These are phyloP conservation scores for Arabidopsis arenosa DNA, from an alignment of 345 rosid species.

Conservation along the genomic window DNA sequence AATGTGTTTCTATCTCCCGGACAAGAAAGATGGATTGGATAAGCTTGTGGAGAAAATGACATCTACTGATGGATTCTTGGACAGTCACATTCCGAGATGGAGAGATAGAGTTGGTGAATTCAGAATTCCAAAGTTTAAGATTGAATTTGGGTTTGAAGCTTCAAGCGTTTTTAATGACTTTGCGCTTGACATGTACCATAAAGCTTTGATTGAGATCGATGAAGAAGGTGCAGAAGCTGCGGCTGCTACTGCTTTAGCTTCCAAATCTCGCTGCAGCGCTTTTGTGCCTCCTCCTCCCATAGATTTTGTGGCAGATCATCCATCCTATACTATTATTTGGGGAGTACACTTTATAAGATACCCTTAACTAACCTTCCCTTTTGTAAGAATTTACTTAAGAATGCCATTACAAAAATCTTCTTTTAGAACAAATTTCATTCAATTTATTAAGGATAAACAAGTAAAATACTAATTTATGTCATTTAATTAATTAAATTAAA, in stretches of 20 bases:
- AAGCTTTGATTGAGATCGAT: not conserved
- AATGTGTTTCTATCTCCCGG: constrained; percentile 12
- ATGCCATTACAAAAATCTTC: too few relatives aligned
- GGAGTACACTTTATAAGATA: too few relatives aligned
- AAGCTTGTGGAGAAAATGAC: not conserved
- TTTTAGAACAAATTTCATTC: too few relatives aligned
- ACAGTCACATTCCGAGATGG: not conserved
- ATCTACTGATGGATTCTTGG: constrained; percentile 29
- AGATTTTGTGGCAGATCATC: constrained; percentile 36
- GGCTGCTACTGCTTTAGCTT: not conserved
- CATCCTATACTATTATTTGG: too few relatives aligned
- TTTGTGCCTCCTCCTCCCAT: not conserved
- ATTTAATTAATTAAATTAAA: too few relatives aligned
- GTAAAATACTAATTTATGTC: too few relatives aligned
- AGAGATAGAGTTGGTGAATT: not conserved
- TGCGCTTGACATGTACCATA: not conserved
- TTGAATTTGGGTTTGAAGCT: not conserved
- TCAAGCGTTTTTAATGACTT: not conserved
- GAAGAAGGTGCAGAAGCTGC: constrained; percentile 2
- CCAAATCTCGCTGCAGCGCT: too few relatives aligned
- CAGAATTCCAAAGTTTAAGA: constrained; percentile 30
- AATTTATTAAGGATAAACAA: too few relatives aligned
- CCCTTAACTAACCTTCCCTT: too few relatives aligned
- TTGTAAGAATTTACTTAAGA: too few relatives aligned
- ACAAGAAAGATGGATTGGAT: constrained; percentile 1